Evolutionary conservation across 1,139 yeast species (phyloP).

Genomic region (Candida sojae): DNA sequence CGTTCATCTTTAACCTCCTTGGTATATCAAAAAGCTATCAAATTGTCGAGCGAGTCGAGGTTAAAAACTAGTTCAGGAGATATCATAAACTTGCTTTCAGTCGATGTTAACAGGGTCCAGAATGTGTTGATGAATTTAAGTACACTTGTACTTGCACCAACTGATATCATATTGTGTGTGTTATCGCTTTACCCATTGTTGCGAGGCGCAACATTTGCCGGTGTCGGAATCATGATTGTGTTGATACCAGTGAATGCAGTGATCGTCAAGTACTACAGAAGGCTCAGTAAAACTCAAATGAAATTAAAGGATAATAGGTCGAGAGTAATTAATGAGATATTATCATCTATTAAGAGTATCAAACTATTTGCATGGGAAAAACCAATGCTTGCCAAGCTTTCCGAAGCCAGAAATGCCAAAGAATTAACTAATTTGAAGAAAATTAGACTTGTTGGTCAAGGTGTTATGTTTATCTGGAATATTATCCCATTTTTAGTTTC

Average conservation of each 20-base stretch:
- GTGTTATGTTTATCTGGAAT: slow-evolving; percentile 29
- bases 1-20: slow-evolving; percentile 57
- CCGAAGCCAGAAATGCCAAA: slow-evolving; percentile 29
- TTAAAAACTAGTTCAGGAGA: slow-evolving; percentile 33
- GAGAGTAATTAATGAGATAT: slow-evolving; percentile 33
- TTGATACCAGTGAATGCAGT: slow-evolving; percentile 31
- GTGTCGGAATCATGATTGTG: slow-evolving; percentile 25
- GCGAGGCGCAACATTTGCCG: slow-evolving; percentile 35
- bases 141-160: slow-evolving; percentile 28
- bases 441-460: slow-evolving; percentile 28
- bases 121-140: slow-evolving; percentile 22
- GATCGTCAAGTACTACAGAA: slow-evolving; percentile 48
- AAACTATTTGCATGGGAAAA: slow-evolving; percentile 37
- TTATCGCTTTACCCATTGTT: slow-evolving; percentile 26
- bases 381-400: slow-evolving; percentile 32
- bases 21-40: slow-evolving; percentile 32
- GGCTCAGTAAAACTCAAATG: slow-evolving; percentile 63
- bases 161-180: slow-evolving; percentile 25
- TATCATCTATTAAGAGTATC: slow-evolving; percentile 34
- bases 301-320: slow-evolving; percentile 49
- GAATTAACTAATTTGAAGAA: slow-evolving; percentile 26
- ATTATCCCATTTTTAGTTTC: slow-evolving; percentile 33
- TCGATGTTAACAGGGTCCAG: slow-evolving; percentile 30
- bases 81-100: slow-evolving; percentile 34
- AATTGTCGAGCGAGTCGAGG: slow-evolving; percentile 30